Conservation (phyloP, 768 basidiomycete species). For the Lactarius vividus region DNA sequence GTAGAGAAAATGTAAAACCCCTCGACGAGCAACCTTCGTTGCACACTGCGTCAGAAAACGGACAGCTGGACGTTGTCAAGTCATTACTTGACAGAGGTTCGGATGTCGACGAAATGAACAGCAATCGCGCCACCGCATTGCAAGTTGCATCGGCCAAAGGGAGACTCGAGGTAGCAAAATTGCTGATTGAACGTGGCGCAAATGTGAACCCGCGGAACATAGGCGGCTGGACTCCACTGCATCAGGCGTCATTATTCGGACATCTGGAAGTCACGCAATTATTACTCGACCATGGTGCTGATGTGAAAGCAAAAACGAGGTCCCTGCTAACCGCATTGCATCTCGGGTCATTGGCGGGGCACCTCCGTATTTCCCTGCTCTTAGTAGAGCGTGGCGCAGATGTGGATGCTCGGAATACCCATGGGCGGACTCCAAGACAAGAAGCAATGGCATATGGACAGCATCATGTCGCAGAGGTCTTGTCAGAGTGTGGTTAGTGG, state of each 20-base stretch:
- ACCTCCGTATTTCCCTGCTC: not conserved
- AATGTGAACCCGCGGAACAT: not conserved
- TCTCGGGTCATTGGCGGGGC: not conserved
- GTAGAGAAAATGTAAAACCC: no score
- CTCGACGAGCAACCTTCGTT: no score
- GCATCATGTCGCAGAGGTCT: not conserved
- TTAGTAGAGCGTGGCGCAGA: constrained; percentile 1
- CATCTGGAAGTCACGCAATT: not conserved
- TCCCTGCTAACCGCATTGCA: not conserved
- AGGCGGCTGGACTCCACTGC: not conserved
- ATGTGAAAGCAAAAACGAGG: not conserved
- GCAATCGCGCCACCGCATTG: not conserved
- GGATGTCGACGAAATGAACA: not conserved
- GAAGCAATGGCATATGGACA: not conserved
- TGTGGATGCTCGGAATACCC: not conserved
- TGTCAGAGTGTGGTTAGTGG: not conserved
- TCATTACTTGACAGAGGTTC: no score
- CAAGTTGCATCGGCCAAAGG: not conserved
- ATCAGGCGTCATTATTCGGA: not conserved
- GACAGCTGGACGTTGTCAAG: no score
- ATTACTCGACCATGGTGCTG: not conserved
- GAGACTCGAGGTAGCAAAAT: not conserved
- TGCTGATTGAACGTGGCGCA: not conserved
- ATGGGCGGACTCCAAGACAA: not conserved
- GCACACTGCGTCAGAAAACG: no score